Evolutionary conservation across 1,284 basidiomycete species (phyloP), one percentile per base, ranked within the genome.

Genomic region (Somion occarium): DNA sequence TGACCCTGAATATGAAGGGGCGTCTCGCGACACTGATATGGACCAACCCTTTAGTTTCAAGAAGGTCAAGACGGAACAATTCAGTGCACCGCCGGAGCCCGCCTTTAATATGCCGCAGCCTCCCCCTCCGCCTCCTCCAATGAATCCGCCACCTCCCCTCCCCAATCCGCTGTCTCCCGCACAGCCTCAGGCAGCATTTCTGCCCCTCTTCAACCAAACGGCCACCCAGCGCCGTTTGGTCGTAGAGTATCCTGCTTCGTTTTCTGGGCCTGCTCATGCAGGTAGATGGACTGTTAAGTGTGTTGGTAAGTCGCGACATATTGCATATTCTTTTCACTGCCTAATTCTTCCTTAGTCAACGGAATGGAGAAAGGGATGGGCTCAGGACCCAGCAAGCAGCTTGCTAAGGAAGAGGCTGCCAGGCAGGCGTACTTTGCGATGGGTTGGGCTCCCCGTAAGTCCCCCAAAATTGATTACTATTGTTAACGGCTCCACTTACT

Each of bases 361-460:
- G 83, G 83, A 1, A 78, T 85, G 53, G 68, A 72, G 59, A 85
- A 81, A 61, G 86, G 86, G 3, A 64, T 70, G 48, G 86, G 86
- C 2, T 64, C 61, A 15, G 84, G 83, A 26, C 67, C 72, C 45
- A 84, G 72, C 64, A 88, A 88, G 65, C 85, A 88, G 61, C 66
- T 78, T 3, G 86, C 86, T 4, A 88, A 87, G 63, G 85, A 89
- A 60, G 82, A 83, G 52, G 86, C 86, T 0, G 85, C 85, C 18
- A 73, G 78, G 53, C 70, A 80, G 58, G 86, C 86, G 3, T 86
- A 79, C 66, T 76, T 79, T 59, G 73, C 75, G 5, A 82, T 88
- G 83, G 84, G 84, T 38, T 88, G 86, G 86, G 81, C 63, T 41
- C 64, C 65, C 34, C 63, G 65, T 66, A 47, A 54, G 61, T 55